Evolutionary conservation across 352 stramenopile species (phyloP).

Genomic region (Globisporangium solare): DNA sequence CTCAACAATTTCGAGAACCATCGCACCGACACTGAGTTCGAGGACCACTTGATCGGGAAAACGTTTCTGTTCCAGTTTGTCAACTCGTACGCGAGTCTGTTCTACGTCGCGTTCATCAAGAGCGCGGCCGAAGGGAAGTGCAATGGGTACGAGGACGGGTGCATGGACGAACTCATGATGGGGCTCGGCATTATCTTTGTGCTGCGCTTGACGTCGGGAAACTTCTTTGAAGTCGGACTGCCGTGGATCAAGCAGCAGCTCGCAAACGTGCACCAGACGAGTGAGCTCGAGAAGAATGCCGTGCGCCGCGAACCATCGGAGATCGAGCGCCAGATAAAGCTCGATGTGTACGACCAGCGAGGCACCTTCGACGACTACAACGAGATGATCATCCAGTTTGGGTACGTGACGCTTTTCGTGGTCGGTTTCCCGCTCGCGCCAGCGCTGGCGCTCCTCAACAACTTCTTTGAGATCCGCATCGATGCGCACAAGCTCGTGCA

Average conservation of each 20-base stretch:
- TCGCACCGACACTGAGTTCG: constrained; percentile 94
- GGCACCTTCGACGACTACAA: constrained; percentile 85
- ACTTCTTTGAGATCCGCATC: constrained; percentile 91
- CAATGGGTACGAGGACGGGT: constrained; percentile 38
- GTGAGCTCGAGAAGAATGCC: constrained; percentile 32
- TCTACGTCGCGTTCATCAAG: constrained; percentile 88
- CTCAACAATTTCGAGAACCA: constrained; percentile 93
- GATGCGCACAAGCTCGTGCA: constrained; percentile 85
- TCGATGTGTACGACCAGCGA: constrained; percentile 68
- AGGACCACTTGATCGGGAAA: constrained; percentile 88
- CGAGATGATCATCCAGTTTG: constrained; percentile 87
- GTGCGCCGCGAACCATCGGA: constrained; percentile 31
- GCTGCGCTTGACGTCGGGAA: constrained; percentile 61
- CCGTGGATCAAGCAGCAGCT: constrained; percentile 74
- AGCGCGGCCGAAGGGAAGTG: constrained; percentile 43
- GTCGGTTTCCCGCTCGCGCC: constrained; percentile 90
- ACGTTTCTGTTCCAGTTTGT: constrained; percentile 84
- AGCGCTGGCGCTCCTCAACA: constrained; percentile 86
- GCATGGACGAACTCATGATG: constrained; percentile 80
- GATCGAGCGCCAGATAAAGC: constrained; percentile 54
- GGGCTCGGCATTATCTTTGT: constrained; percentile 71
- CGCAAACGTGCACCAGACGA: constrained; percentile 4
- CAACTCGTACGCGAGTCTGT: constrained; percentile 78
- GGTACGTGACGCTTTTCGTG: constrained; percentile 93
- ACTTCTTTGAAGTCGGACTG: constrained; percentile 73